Percentiles rank a stretch among this genome's conserved stretches.
Conservation (phyloP, 768 basidiomycete species). For the Lactarius akahatsu region DNA sequence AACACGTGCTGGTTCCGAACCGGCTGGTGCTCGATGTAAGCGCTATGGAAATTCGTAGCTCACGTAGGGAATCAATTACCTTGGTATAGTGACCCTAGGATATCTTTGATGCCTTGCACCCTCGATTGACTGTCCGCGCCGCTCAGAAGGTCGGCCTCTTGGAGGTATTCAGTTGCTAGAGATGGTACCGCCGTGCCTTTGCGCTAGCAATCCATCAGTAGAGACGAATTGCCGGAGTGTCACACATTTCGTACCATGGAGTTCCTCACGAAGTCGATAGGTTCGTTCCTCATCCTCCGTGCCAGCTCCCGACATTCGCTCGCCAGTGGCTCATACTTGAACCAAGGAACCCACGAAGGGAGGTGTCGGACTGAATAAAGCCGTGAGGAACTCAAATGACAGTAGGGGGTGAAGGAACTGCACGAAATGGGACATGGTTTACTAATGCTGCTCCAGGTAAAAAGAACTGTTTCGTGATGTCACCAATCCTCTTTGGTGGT, state of each 20-base stretch:
- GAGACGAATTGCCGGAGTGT: background rate
- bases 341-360: constrained; percentile 6
- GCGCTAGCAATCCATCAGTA: background rate
- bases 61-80: background rate
- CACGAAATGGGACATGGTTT: constrained; percentile 23
- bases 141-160: background rate
- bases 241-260: background rate
- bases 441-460: constrained; percentile 11
- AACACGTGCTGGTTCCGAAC: background rate
- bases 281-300: background rate
- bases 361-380: constrained; percentile 1
- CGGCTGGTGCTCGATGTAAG: background rate
- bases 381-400: background rate
- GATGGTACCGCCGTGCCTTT: constrained; percentile 1
- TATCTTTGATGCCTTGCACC: background rate
- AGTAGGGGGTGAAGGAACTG: background rate
- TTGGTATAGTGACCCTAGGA: background rate
- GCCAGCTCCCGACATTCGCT: background rate
- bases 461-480: background rate
- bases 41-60: background rate
- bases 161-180: background rate
- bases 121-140: background rate
- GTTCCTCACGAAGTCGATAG: constrained; percentile 1
- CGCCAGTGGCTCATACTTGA: constrained; percentile 6
- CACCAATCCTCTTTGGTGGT: background rate